Base-by-base conservation (phyloP, 257 asterid species). In the Plantago elongata region DNA sequence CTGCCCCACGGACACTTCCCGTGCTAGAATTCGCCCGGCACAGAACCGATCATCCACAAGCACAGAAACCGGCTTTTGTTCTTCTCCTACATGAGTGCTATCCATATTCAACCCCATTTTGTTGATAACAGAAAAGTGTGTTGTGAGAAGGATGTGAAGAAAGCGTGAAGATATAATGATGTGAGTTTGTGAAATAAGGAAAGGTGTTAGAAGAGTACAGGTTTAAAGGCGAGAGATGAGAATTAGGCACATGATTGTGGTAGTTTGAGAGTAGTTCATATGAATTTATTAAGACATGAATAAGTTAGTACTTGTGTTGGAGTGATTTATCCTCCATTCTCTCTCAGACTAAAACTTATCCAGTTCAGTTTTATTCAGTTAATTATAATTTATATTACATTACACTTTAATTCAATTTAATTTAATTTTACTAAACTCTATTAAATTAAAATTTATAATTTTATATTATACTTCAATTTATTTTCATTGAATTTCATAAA, bases 231-330 rank as follows among this genome's bases (percentile, higher is more conserved):
- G 79, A 63, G 60, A 74, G 67, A 72, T 64, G 75, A 73, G 85
- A 76, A 74, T 57, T 51, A 61, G 59, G 77, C 86, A 86, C 88
- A 69, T 83, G 91, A 79, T 77, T 56, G 55, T 70, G 72, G 71
- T 71, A 15, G 64, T 68, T 60, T 57, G 74, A 52, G 51, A 49
- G 46, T 64, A 64, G 68, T 72, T 67, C 49, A 55, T 71, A 61
- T 60, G 70, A 29, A 43, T 46, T 50, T 57, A 47, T 48, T 46
- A 43, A 44, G 45, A 44, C 27, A 57, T 69, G 49, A 49, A 59
- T 65, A 13, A 37, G 48, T 57, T 22, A 22, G 27, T 17, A 61
- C 69, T 67, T 66, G 64, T 69, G n/a, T 62, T 51, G 49, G 45
- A 52, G 67, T 60, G 76, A n/a, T n/a, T n/a, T n/a, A n/a, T n/a